Conservation (phyloP, 75 land plant genomes). For the Pinus albicaulis region DNA sequence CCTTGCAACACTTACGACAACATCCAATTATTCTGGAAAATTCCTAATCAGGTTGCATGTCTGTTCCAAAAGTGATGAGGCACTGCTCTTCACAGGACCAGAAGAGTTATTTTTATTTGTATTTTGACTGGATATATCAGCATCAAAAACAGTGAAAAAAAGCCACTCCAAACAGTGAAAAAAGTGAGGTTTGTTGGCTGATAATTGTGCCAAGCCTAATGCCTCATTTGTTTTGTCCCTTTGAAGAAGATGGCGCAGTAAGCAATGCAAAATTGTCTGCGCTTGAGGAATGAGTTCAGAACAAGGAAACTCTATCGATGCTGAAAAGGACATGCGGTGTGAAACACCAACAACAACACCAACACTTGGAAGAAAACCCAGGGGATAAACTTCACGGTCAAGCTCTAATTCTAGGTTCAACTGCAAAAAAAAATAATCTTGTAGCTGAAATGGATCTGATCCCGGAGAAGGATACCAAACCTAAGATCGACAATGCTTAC, state of each 20-base stretch:
- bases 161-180: too few species aligned
- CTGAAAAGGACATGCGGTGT: conserved; percentile 91
- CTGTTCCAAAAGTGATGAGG: conserved; percentile 69
- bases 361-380: conserved; percentile 92
- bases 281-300: conserved; percentile 98
- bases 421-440: conserved; percentile 22
- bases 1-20: too few species aligned
- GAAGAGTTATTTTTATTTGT: conserved; percentile 35
- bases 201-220: too few species aligned
- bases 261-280: conserved; percentile 94
- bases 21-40: conserved; percentile 92
- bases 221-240: too few species aligned
- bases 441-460: too few species aligned
- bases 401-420: conserved; percentile 98
- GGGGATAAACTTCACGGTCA: conserved; percentile 96
- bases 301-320: conserved; percentile 89
- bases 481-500: too few species aligned
- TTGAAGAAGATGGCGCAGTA: conserved; percentile 90
- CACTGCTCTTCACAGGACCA: conserved; percentile 17
- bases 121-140: conserved; percentile 81
- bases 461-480: too few species aligned
- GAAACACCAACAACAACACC: conserved; percentile 96
- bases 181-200: too few species aligned
- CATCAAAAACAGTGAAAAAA: too few species aligned
- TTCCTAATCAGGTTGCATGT: conserved; percentile 79